Conservation (phyloP, 2,329 filamentous ascomycete genomes). For the Arthrocladium fulminans region DNA sequence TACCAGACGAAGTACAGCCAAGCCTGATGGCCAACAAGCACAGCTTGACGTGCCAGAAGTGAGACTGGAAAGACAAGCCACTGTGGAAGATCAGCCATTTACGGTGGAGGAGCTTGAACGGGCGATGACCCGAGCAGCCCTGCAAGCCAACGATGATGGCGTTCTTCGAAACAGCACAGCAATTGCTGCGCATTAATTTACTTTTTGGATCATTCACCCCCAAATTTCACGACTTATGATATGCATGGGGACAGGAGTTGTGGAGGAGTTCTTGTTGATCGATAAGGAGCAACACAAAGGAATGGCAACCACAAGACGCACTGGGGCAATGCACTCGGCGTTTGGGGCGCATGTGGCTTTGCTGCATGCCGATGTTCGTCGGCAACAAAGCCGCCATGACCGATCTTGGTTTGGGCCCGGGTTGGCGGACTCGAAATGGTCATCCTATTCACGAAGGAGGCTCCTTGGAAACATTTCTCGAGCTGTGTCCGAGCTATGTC, state of each 20-base stretch:
- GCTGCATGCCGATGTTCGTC: too few relatives aligned
- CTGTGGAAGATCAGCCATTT: constrained; percentile 18
- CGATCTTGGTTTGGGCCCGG: too few relatives aligned
- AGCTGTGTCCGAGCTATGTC: too few relatives aligned
- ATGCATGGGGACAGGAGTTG: neutral
- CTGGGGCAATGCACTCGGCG: too few relatives aligned
- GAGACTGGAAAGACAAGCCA: constrained; percentile 15
- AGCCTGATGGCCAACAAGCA: constrained; percentile 6
- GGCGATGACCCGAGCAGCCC: constrained; percentile 20
- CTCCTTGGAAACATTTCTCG: too few relatives aligned
- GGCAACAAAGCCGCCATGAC: too few relatives aligned
- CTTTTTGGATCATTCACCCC: neutral
- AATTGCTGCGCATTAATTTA: constrained; percentile 1
- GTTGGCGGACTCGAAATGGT: too few relatives aligned
- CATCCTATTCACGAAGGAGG: too few relatives aligned
- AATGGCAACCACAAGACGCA: neutral
- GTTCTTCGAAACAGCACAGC: constrained; percentile 1
- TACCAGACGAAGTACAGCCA: constrained; percentile 16
- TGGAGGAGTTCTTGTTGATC: too few relatives aligned
- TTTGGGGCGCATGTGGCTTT: too few relatives aligned
- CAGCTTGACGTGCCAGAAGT: constrained; percentile 1
- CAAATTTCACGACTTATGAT: neutral
- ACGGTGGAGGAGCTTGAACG: constrained; percentile 21
- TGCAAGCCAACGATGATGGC: constrained; percentile 7
- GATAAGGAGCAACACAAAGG: too few relatives aligned